Conservation (phyloP, 2,329 filamentous ascomycete species). For the Aspergillus versicolor region DNA sequence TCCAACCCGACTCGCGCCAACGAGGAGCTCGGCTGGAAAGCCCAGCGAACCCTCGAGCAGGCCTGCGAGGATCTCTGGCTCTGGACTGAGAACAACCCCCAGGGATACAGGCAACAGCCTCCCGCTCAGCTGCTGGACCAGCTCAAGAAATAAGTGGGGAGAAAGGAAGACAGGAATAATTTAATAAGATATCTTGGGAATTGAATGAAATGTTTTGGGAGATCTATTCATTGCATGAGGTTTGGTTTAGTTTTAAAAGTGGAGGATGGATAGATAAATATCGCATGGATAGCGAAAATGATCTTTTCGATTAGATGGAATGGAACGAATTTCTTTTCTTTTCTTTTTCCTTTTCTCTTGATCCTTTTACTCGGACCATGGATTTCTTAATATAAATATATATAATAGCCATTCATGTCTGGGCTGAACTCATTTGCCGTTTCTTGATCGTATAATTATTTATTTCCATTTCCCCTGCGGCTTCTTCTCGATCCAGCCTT, state of each 20-base stretch:
- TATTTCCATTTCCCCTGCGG: constrained; percentile 29
- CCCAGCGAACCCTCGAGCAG: constrained; percentile 84
- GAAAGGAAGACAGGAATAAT: not conserved
- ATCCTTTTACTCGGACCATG: not conserved
- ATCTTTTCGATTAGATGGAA: constrained; percentile 25
- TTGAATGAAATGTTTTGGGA: not conserved
- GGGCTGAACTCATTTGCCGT: too few species aligned
- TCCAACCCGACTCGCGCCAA: constrained; percentile 87
- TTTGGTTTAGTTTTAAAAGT: constrained; percentile 2
- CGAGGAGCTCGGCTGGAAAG: constrained; percentile 87
- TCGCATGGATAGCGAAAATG: constrained; percentile 4
- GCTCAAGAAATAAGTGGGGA: constrained; percentile 36
- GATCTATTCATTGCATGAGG: constrained; percentile 1
- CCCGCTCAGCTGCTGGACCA: constrained; percentile 73
- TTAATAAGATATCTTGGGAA: constrained; percentile 1
- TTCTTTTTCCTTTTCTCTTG: not conserved
- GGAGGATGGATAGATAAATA: not conserved
- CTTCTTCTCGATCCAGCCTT: constrained; percentile 41
- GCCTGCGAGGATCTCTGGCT: constrained; percentile 93
- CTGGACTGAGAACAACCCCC: constrained; percentile 96
- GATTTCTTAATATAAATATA: too few species aligned
- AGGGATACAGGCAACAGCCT: constrained; percentile 90
- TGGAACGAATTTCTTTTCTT: constrained; percentile 38
- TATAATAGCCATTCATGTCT: too few species aligned
- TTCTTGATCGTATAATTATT: constrained; percentile 6